Evolutionary conservation across 1,139 yeast species (phyloP), one percentile per base, ranked within the genome.

Genomic region (Kodamaea fungicola): DNA sequence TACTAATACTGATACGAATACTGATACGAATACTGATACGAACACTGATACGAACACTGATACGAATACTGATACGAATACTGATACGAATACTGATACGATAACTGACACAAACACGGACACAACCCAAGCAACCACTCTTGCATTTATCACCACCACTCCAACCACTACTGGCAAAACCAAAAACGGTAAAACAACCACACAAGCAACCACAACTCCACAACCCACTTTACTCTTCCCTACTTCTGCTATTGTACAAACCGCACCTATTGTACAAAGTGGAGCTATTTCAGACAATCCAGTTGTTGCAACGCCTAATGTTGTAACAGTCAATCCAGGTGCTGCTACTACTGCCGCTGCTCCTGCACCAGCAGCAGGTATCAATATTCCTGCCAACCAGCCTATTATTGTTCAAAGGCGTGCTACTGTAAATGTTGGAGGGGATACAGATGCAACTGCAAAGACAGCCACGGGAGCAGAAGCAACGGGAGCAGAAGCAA

Each of bases 321-420:
- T 30, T 26, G 22, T 27, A 8, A 13, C 12, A 3, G 31, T 22
- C 3, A 33, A 12, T 8, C 28, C 13, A 4, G 35, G 31, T 7
- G 55, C 54, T 12, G 44, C 55, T 10, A 42, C 26, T 23, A 7
- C 26, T 23, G 10, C 26, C 26, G 4, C 26, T 23, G 26, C 26
- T 23, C 5, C 26, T 23, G 26, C 26, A 4, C 26, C 26, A 8
- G 10, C 26, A 4, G 26, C 26, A 8, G 26, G 26, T 3, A 23
- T 8, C 3, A n/a, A 23, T 8, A 23, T n/a, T 23, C 26, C 26
- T 23, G 26, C 26, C 16, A 23, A 23, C 10, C 13, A n/a, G 8
- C 29, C 24, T 7, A 24, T 26, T 9, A 19, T 19, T 19, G 8
- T 26, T 19, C 28, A 22, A n/a, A 27, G 8, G 29, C 29, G 36